Conservation (phyloP, 768 basidiomycete species). For the Lentinula guzmanii region DNA sequence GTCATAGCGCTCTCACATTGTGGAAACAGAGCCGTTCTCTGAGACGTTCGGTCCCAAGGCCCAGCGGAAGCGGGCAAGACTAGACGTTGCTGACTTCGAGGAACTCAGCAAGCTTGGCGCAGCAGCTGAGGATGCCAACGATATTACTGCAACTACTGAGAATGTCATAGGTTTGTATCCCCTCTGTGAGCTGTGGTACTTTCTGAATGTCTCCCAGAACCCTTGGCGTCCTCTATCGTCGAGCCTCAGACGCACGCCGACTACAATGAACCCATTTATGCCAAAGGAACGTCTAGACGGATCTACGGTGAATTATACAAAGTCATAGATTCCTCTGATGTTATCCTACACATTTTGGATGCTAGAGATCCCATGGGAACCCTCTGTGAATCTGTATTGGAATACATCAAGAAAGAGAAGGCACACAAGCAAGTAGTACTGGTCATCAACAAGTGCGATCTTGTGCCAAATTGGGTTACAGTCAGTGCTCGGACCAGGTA, state of each 20-base stretch:
- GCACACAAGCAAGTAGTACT: constrained; percentile 96
- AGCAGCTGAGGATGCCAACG: constrained; percentile 43
- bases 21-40: constrained; percentile 90
- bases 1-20: constrained; percentile 79
- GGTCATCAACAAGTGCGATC: constrained; percentile 96
- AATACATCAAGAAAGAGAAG: constrained; percentile 93
- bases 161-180: constrained; percentile 36
- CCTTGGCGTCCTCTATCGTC: constrained; percentile 40
- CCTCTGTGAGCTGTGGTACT: background rate
- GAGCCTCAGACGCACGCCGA: constrained; percentile 68
- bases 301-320: constrained; percentile 99
- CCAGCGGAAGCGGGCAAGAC: constrained; percentile 82
- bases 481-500: constrained; percentile 40
- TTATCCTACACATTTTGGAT: constrained; percentile 91
- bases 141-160: constrained; percentile 28
- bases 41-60: constrained; percentile 97
- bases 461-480: constrained; percentile 98
- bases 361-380: constrained; percentile 95
- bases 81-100: constrained; percentile 89
- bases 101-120: constrained; percentile 71
- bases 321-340: constrained; percentile 97
- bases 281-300: constrained; percentile 90
- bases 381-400: constrained; percentile 88
- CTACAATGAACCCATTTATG: constrained; percentile 84
- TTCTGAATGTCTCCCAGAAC: constrained; percentile 26